phyloP scores from a whole-genome alignment of 176 grass and related monocot species.

The Carex cristatella region DNA sequence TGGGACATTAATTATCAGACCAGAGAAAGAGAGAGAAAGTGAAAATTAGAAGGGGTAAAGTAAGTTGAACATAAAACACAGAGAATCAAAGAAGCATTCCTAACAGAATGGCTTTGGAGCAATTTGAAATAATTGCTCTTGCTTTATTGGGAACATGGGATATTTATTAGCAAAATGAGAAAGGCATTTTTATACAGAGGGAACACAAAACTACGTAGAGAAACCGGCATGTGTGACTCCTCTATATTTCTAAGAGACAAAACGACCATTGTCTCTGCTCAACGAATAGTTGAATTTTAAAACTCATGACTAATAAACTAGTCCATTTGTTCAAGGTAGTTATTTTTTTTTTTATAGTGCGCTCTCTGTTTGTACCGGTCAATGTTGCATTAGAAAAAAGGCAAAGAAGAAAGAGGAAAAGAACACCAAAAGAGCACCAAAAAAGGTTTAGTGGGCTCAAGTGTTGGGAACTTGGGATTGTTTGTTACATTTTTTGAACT shows the following conservation, averaged over 20 bases:
- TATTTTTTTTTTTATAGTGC: constrained; percentile 1
- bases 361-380: background rate
- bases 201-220: constrained; percentile 24
- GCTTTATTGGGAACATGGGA: background rate
- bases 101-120: background rate
- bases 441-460: constrained; percentile 13
- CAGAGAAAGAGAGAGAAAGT: constrained; percentile 10
- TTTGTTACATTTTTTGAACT: constrained; percentile 1
- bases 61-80: background rate
- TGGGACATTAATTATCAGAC: constrained; percentile 7
- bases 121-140: background rate
- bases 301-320: background rate
- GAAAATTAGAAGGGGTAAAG: background rate
- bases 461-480: constrained; percentile 11
- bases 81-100: background rate
- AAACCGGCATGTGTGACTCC: background rate
- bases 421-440: constrained; percentile 1
- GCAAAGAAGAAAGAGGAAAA: constrained; percentile 11
- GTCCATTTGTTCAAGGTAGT: background rate
- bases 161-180: background rate
- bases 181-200: background rate
- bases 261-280: background rate
- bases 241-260: constrained; percentile 9
- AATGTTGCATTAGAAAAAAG: constrained; percentile 21
- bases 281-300: background rate